A percentile compares a stretch with the other conserved stretches of the same genome.
Evolutionary conservation across 75 land plant species (phyloP).

Genomic region (Isoetes taiwanensis): DNA sequence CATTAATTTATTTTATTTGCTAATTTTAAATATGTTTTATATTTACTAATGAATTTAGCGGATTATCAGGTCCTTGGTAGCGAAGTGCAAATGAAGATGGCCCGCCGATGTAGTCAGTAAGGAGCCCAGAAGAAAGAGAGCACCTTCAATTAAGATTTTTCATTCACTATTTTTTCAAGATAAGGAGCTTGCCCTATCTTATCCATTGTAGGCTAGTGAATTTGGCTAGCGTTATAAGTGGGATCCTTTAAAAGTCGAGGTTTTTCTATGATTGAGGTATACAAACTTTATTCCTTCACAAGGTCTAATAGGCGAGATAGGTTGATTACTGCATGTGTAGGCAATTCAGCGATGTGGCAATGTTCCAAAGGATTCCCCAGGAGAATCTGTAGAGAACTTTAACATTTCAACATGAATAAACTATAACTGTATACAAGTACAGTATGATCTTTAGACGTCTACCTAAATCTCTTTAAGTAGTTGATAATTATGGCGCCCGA

Average conservation of each 20-base stretch:
- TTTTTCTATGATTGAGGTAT: conserved; percentile 23
- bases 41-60: background rate
- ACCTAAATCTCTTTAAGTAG: too few species aligned
- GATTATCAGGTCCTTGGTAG: conserved; percentile 22
- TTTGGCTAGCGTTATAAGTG: conserved; percentile 24
- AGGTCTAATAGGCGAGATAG: too few species aligned
- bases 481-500: too few species aligned
- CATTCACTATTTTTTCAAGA: too few species aligned
- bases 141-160: too few species aligned
- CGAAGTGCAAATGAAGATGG: conserved; percentile 17
- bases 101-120: conserved; percentile 27
- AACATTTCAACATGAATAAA: conserved; percentile 18
- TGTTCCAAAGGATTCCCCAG: conserved; percentile 22
- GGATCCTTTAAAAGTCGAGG: conserved; percentile 13
- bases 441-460: conserved; percentile 17
- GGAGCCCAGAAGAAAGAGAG: too few species aligned
- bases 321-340: conserved; percentile 4
- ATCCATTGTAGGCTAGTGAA: conserved; percentile 22
- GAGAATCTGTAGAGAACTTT: conserved; percentile 15
- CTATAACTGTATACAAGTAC: conserved; percentile 27
- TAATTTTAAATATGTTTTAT: too few species aligned
- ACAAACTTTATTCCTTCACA: background rate
- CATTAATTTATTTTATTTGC: too few species aligned
- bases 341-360: conserved; percentile 28
- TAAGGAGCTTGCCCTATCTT: background rate